A percentile compares a stretch with the other conserved stretches of the same genome.
Evolutionary conservation across 257 asterid species (phyloP).

Genomic region (Eustoma russellianum): DNA sequence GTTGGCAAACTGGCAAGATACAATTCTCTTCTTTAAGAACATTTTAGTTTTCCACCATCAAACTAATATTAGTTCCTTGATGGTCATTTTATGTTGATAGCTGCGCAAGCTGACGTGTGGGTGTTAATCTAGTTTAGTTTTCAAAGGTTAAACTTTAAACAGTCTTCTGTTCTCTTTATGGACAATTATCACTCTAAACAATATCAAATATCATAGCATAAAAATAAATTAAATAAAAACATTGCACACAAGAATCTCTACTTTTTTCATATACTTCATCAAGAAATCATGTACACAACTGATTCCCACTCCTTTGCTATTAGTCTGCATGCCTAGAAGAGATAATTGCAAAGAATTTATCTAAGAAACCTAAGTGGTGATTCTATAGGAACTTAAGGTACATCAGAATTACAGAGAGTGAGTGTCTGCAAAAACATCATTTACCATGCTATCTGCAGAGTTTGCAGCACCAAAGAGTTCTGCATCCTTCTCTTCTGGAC

Average conservation of each 20-base stretch:
- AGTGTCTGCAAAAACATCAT: slow-evolving; percentile 58
- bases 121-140: too few species aligned
- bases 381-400: slow-evolving; percentile 26
- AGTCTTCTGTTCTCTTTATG: too few species aligned
- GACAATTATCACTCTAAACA: too few species aligned
- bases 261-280: slow-evolving; percentile 20
- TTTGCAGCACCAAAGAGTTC: slow-evolving; percentile 39
- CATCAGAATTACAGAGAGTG: slow-evolving; percentile 40
- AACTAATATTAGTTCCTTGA: too few species aligned
- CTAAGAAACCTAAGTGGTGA: slow-evolving; percentile 32
- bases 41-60: too few species aligned
- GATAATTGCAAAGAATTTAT: slow-evolving; percentile 20
- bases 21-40: too few species aligned
- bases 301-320: slow-evolving; percentile 18
- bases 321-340: slow-evolving; percentile 24
- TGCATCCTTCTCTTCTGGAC: slow-evolving; percentile 51
- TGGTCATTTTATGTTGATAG: too few species aligned
- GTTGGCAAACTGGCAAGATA: too few species aligned
- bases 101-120: too few species aligned
- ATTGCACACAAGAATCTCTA: slow-evolving; percentile 23
- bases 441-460: slow-evolving; percentile 52
- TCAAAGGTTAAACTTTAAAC: too few species aligned
- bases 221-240: too few species aligned
- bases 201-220: too few species aligned
- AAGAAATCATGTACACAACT: slow-evolving; percentile 15